Base-by-base conservation (phyloP, 352 stramenopile species). In the Pythium dissotocum region DNA sequence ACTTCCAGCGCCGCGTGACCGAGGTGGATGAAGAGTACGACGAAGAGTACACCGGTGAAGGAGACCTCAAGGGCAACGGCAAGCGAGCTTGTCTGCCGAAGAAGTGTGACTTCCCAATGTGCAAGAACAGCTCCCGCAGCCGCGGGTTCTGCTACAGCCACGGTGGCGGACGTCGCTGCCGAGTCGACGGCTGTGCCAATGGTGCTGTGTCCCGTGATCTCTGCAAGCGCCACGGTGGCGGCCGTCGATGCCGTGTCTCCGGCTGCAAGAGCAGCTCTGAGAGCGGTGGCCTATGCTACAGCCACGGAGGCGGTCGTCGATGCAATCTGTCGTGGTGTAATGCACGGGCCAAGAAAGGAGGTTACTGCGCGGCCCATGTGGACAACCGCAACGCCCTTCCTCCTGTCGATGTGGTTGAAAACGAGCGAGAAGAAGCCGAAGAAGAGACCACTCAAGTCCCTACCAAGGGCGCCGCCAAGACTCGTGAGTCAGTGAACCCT, bases 71-170 rank as follows among this genome's bases (percentile, higher is more conserved):
- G 33, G 52, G 42, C 16, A 49, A 44, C 51, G 65, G 54, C 59
- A 91, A 91, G 76, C 83, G 83, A 46, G 72, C 84, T 33, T 88
- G 79, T 59, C 86, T 89, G 48, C 83, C 83, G 21, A 92, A 91
- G 77, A 92, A 92, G 63, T 93, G 85, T 69, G 83, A 91, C 72
- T 93, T 93, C 53, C 85, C 85, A 9, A 86, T 93, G 80, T 93
- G 85, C 77, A 90, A 90, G 72, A 93, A 93, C 80, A 87, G 77
- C 63, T 89, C 85, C 18, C 82, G 85, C 49, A 89, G 79, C 61
- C 85, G 85, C 46, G 85, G 85, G 52, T 93, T 91, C 69, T 93
- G 84, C 68, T 93, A 93, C 78, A 89, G 79, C 59, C 84, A 93
- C 58, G 84, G 84, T 18, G 84, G 84, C 9, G 84, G 84, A 1